These are phyloP conservation scores for Nemania sp. DNA, from an alignment of 2,329 filamentous ascomycete species.

Conservation along the genomic window DNA sequence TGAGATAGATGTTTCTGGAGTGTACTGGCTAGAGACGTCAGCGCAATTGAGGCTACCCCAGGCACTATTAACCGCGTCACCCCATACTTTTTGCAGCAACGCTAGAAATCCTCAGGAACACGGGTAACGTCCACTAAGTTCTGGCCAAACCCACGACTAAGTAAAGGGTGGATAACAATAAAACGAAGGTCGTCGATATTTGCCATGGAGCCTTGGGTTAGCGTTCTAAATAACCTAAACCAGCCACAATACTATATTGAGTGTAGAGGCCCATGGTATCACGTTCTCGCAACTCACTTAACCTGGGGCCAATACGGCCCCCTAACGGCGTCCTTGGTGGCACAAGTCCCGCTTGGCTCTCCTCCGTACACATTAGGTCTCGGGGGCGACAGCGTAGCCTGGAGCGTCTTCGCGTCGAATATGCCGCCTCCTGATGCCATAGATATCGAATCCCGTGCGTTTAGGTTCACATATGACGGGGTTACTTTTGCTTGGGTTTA, in stretches of 20 bases:
- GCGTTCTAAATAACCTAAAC: slow-evolving; percentile 6
- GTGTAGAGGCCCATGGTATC: neutral
- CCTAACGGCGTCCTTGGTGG: neutral
- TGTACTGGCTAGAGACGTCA: neutral
- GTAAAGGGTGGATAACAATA: neutral
- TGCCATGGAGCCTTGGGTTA: slow-evolving; percentile 7
- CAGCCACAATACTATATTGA: slow-evolving; percentile 6
- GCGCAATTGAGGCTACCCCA: neutral
- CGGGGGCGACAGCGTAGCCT: slow-evolving; percentile 1
- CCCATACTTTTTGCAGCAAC: neutral
- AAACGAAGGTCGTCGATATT: neutral
- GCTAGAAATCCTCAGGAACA: neutral
- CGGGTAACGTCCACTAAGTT: neutral
- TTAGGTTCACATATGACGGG: slow-evolving; percentile 6
- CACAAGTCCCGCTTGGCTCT: neutral
- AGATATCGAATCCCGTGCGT: neutral
- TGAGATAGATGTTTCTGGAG: neutral
- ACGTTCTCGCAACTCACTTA: neutral
- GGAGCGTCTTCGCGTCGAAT: neutral
- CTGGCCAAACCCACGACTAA: neutral
- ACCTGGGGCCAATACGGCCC: neutral
- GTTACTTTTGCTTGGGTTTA: slow-evolving; percentile 18
- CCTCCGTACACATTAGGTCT: slow-evolving; percentile 3
- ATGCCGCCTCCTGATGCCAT: neutral
- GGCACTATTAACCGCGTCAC: neutral